Percentiles rank a stretch among this genome's conserved stretches.
phyloP scores from a whole-genome alignment of 331 rosid species.

The Quercus lobata region DNA sequence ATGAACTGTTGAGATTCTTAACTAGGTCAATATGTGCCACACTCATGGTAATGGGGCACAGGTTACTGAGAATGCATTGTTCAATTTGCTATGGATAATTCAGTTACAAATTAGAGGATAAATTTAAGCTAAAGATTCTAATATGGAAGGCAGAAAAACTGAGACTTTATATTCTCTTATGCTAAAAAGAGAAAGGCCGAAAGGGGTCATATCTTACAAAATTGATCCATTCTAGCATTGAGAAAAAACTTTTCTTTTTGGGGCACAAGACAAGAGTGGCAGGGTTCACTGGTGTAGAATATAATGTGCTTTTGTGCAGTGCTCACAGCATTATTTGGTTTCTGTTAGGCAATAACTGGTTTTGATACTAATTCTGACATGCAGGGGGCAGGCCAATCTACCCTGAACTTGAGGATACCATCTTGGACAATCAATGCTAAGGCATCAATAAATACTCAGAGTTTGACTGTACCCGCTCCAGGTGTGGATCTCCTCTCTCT shows the following conservation, averaged over 20 bases:
- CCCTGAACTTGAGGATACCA: constrained; percentile 70
- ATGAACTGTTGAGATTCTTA: not conserved
- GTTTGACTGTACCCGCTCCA: constrained; percentile 43
- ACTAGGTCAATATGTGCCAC: too few relatives aligned
- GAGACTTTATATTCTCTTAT: too few relatives aligned
- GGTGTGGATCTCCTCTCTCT: constrained; percentile 23
- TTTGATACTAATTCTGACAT: not conserved
- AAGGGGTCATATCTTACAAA: not conserved
- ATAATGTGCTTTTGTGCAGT: not conserved
- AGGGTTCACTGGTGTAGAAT: not conserved
- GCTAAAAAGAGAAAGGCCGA: too few relatives aligned
- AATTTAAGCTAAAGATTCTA: too few relatives aligned
- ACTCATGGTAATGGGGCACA: not conserved
- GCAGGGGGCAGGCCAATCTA: constrained; percentile 33
- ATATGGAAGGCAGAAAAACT: too few relatives aligned
- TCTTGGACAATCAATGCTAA: constrained; percentile 66
- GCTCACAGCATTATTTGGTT: not conserved
- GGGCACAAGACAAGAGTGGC: too few relatives aligned
- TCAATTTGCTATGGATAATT: not conserved
- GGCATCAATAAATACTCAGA: constrained; percentile 39
- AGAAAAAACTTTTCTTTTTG: too few relatives aligned
- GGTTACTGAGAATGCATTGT: not conserved
- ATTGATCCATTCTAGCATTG: too few relatives aligned
- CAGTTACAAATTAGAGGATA: too few relatives aligned
- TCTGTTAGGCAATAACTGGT: not conserved